Base-by-base conservation (phyloP, 768 basidiomycete genomes). In the Lactarius evosmus region DNA sequence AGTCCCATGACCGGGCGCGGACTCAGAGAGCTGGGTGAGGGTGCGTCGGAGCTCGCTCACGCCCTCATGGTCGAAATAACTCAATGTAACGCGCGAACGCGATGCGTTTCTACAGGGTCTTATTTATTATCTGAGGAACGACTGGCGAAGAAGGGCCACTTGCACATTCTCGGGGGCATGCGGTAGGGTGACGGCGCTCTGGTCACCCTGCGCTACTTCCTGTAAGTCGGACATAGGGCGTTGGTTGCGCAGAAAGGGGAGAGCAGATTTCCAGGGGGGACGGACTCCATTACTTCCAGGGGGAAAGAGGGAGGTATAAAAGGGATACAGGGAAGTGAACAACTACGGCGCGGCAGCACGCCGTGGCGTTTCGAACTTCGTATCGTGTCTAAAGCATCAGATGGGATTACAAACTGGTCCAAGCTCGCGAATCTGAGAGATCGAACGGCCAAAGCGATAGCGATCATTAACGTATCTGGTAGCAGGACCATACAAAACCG, bases 61-160 rank as follows among this genome's bases (percentile, higher is more conserved):
- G 11, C 85, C 86, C 25, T 69, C 68, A 1, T 80, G 83, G 71
- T 87, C 85, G 67, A 87, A 86, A 66, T 78, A 79, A 52, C 79
- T 80, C 22, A 83, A 60, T 29, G 75, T 72, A 3, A 83, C 79
- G 61, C 70, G 75, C 14, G 38, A 34, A 32, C 54, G n/a, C 0
- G 25, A 3, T n/a, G 49, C 22, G 16, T 38, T 4, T 11, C 22
- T 4, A 27, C 22, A 22, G 2, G 7, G 17, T 5, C 17, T 38
- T 40, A 32, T 34, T 16, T 7, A 9, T 25, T 2, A 3, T 51
- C 9, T 63, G 63, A 32, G 32, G 14, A 41, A 33, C 1, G 30
- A 11, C 9, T 34, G 54, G 44, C 16, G 40, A 55, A 33, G 54
- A 32, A 34, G 32, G 1, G 17, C 27, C 53, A 25, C 16, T 8